Evolutionary conservation across 169 alveolate genomes (phyloP).

Genomic region (Cryptosporidium ubiquitum): DNA sequence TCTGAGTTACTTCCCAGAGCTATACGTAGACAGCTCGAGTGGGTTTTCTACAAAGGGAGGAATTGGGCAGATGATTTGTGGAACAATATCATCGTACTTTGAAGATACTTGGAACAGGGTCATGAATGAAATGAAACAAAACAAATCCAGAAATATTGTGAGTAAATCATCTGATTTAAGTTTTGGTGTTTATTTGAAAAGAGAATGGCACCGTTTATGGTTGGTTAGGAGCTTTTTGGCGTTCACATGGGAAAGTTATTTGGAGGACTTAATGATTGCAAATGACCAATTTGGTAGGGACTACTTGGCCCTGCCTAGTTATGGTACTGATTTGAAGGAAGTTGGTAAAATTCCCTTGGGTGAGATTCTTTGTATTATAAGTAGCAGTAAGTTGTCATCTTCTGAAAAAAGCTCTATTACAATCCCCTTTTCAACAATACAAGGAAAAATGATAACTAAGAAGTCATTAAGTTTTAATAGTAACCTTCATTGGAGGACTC

Average conservation of each 20-base stretch:
- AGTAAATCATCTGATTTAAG: not conserved
- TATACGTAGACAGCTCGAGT: not conserved
- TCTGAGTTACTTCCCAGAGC: constrained; percentile 23
- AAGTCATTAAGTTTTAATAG: constrained; percentile 10
- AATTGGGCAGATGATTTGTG: constrained; percentile 57
- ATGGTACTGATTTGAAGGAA: constrained; percentile 3
- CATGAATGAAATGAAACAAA: constrained; percentile 17
- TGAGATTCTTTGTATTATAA: constrained; percentile 46
- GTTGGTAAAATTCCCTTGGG: constrained; percentile 44
- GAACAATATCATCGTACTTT: constrained; percentile 61
- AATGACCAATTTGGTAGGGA: not conserved
- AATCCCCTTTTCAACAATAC: constrained; percentile 57
- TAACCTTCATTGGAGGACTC: constrained; percentile 36
- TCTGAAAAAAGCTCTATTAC: not conserved
- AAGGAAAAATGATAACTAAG: constrained; percentile 27
- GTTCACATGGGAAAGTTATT: constrained; percentile 44
- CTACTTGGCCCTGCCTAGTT: constrained; percentile 38
- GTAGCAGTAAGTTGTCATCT: not conserved
- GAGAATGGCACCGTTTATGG: constrained; percentile 73
- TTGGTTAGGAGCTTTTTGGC: constrained; percentile 54
- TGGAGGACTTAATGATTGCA: constrained; percentile 16
- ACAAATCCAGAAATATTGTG: not conserved
- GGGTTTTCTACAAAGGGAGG: not conserved
- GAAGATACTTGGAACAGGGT: constrained; percentile 57
- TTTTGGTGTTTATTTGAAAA: constrained; percentile 13